Evolutionary conservation across 202 grass and related monocot genomes (phyloP), one percentile per base, ranked within the genome.

Genomic region (Thinopyrum obtusiflorum): DNA sequence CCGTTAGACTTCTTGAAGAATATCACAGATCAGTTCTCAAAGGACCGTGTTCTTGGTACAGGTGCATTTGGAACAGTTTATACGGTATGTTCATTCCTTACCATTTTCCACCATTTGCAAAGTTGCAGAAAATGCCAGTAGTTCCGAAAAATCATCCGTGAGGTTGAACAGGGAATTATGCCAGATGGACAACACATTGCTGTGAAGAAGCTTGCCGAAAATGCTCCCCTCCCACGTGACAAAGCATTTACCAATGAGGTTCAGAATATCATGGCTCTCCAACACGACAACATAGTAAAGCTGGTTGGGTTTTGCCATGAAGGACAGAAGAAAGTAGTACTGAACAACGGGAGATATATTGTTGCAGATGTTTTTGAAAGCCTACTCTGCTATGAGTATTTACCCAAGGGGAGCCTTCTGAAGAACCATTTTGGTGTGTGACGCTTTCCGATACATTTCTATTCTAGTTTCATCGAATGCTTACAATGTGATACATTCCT

Each of bases 311-410:
- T 11, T 17, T 80, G 78, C 11, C 37, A 80, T 47, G 78, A 80
- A 66, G 26, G 36, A 11, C 78, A 80, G 13, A 67, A 67, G 62
- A 80, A 51, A 33, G 78, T 80, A 6, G 62, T 80, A 11, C 62
- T 33, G 39, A 44, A 80, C 39, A 66, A 67, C 32, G 78, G 78
- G 0, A 65, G 35, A 12, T 80, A 80, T 66, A 80, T 80, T 33
- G 23, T 80, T 67, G 40, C 61, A 3, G 78, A 80, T 42, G 27
- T 46, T 21, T 8, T 18, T 6, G 78, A 80, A 66, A 67, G 9
- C n/a, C 47, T 33, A 4, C 62, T 80, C 40, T 80, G 78, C 62
- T 80, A 80, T 11, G 78, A 80, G 46, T 49, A 66, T 49, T 20
- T 80, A 14, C 24, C 25, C 2, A 28, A 7, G 9, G 78, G 78